These are phyloP conservation scores for Bassia scoparia DNA, from an alignment of 148 eudicot genomes.

Conservation along the genomic window DNA sequence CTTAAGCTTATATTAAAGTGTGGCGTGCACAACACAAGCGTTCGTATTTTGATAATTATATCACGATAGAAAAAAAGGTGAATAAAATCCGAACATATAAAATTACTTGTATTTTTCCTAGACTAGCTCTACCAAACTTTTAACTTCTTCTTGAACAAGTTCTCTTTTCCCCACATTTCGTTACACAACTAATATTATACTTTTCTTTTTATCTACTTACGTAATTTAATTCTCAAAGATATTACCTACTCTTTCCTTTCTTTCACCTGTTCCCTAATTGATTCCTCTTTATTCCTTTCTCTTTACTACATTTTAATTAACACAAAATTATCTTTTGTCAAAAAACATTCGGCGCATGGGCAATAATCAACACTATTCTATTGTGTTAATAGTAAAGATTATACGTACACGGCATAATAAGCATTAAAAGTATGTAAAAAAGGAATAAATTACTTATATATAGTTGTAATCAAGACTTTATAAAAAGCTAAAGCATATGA, in stretches of 20 bases:
- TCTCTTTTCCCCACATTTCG: too few species aligned
- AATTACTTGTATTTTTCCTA: too few species aligned
- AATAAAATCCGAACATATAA: too few species aligned
- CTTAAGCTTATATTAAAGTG: too few species aligned
- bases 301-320: not conserved
- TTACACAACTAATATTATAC: too few species aligned
- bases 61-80: too few species aligned
- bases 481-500: conserved; percentile 13
- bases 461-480: conserved; percentile 8
- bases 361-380: conserved; percentile 1
- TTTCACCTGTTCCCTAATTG: conserved; percentile 4
- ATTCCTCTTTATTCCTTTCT: conserved; percentile 4
- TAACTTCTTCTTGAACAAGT: too few species aligned
- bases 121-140: too few species aligned
- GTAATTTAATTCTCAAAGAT: too few species aligned
- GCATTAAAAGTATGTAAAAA: not conserved
- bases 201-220: too few species aligned
- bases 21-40: too few species aligned
- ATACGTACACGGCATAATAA: conserved; percentile 16
- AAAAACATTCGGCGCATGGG: conserved; percentile 3
- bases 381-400: conserved; percentile 13
- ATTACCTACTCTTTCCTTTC: not conserved
- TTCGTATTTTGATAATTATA: too few species aligned
- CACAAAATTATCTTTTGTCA: not conserved
- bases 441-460: conserved; percentile 14